Conservation (phyloP, 1,139 yeast genomes). For the Pichia sp. region DNA sequence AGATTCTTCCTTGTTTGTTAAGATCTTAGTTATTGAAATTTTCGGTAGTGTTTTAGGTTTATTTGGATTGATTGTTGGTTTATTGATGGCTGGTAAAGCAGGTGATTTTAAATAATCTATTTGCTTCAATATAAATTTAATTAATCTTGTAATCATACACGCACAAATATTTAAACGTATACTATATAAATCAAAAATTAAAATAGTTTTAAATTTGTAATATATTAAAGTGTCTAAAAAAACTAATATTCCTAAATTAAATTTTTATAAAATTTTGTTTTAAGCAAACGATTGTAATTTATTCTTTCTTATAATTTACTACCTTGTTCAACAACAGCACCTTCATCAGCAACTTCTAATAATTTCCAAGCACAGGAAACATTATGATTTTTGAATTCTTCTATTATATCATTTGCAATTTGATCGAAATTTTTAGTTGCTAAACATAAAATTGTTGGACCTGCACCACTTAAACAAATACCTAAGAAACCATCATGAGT, state of each 20-base stretch:
- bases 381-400: slow-evolving; percentile 57
- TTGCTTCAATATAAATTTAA: neutral
- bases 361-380: slow-evolving; percentile 78
- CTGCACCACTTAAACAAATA: slow-evolving; percentile 94
- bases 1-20: slow-evolving; percentile 88
- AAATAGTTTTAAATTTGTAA: no score
- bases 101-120: slow-evolving; percentile 51
- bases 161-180: neutral
- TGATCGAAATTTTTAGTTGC: slow-evolving; percentile 83
- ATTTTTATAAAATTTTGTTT: slow-evolving; percentile 5
- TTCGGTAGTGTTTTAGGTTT: slow-evolving; percentile 95
- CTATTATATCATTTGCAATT: slow-evolving; percentile 73
- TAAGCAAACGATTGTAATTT: no score
- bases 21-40: slow-evolving; percentile 93
- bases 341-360: slow-evolving; percentile 80
- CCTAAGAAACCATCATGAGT: slow-evolving; percentile 84
- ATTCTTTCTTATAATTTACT: slow-evolving; percentile 20
- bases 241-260: slow-evolving; percentile 14
- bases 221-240: slow-evolving; percentile 4
- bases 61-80: slow-evolving; percentile 90
- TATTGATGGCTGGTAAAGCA: slow-evolving; percentile 95
- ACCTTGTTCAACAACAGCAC: slow-evolving; percentile 48
- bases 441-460: slow-evolving; percentile 90
- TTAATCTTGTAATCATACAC: neutral
- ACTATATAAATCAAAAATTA: neutral